Conservation (phyloP, 1,284 basidiomycete species). For the Ceratobasidium papillatum region DNA sequence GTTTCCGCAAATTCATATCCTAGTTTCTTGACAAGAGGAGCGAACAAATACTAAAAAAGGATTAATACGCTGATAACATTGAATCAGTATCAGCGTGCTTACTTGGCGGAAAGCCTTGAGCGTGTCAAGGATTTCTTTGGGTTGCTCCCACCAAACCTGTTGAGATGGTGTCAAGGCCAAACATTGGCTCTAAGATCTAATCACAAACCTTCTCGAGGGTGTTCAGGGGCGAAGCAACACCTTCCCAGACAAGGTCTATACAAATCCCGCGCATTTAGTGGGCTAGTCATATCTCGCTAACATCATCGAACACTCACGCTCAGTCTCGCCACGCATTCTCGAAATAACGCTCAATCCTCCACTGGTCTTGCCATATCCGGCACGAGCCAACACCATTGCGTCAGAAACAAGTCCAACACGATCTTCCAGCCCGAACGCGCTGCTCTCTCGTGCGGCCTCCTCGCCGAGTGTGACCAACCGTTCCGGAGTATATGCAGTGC, state of each 20-base stretch:
- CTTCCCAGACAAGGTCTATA: constrained; percentile 78
- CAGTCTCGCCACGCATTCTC: constrained; percentile 73
- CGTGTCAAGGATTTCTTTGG: constrained; percentile 66
- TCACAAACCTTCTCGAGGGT: constrained; percentile 54
- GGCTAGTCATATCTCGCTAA: not conserved
- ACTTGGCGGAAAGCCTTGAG: constrained; percentile 73
- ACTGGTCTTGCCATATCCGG: constrained; percentile 80
- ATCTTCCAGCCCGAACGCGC: constrained; percentile 82
- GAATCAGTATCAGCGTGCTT: constrained; percentile 46
- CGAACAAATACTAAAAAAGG: constrained; percentile 68
- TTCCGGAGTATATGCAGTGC: constrained; percentile 87
- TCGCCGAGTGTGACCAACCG: constrained; percentile 80
- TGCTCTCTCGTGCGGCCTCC: constrained; percentile 73
- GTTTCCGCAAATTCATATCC: constrained; percentile 78
- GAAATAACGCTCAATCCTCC: constrained; percentile 78
- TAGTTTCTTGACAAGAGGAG: constrained; percentile 79
- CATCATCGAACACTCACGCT: constrained; percentile 62
- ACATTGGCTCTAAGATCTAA: constrained; percentile 46
- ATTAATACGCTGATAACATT: constrained; percentile 4
- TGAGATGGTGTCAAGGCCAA: not conserved
- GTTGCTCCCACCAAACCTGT: constrained; percentile 85
- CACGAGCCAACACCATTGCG: constrained; percentile 80
- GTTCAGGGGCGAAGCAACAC: constrained; percentile 65
- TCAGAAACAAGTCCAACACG: constrained; percentile 88
- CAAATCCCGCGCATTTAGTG: not conserved